Base-by-base conservation (phyloP, 495 filamentous ascomycete genomes). In the Penicillium cinerascens region DNA sequence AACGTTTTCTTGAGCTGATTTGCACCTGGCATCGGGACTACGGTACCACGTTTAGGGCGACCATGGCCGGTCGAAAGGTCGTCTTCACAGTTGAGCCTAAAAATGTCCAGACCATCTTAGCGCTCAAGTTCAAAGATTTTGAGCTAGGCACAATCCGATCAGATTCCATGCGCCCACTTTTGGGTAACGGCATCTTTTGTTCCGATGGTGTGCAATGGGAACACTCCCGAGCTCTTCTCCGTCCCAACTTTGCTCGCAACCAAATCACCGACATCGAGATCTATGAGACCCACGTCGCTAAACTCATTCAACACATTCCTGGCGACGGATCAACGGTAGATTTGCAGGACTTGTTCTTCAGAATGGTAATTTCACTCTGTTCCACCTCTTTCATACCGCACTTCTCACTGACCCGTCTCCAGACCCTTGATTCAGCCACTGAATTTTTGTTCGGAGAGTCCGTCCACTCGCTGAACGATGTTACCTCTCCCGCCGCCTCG, bases 151-250 rank as follows among this genome's bases (percentile, higher is more conserved):
- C 72, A 13, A 37, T 65, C 11, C 72, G 85, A 15, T 56, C 69
- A 9, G 61, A 66, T 0, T 69, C 61, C 26, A 78, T 86, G 65
- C 64, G 55, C 20, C n/a, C n/a, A n/a, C 57, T 90, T 3, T 60
- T 90, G 1, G 87, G 87, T 7, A 61, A 79, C 39, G 87, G 87
- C 21, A 85, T 92, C 52, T 91, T 92, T 61, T 85, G 83, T 1
- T 72, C 75, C 3, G 82, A 89, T 58, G 88, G 87, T 13, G 67
- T 70, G 11, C 64, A 60, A 9, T 92, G 87, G 88, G 78, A 82
- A 54, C 76, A 83, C 45, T 85, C 83, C 6, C 68, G 86, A 2
- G 76, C 81, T 0, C 68, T 87, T 41, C 64, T 90, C 6, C 71
- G 83, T 4, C 87, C 87, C 0, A 81, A 81, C 43, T 91, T 91